Conservation (phyloP, 345 rosid genomes). For the Clarkia xantiana region DNA sequence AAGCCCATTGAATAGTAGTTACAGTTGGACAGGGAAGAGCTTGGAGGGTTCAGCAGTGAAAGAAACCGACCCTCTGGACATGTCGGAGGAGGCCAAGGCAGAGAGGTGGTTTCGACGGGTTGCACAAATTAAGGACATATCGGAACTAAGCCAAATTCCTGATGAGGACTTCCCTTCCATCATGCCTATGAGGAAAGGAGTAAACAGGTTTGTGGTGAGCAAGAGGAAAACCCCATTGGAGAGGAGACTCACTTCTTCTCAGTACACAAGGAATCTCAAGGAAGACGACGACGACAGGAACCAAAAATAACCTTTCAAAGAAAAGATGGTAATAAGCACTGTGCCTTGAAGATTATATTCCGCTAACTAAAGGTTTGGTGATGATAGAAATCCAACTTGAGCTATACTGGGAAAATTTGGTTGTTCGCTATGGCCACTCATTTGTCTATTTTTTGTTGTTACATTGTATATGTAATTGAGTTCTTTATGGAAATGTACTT, state of each 20-base stretch:
- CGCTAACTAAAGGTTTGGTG: not conserved
- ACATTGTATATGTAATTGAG: too few relatives aligned
- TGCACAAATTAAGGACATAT: slow-evolving; percentile 87
- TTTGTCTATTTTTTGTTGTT: too few relatives aligned
- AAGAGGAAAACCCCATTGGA: slow-evolving; percentile 85
- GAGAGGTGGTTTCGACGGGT: slow-evolving; percentile 92
- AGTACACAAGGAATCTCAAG: slow-evolving; percentile 47
- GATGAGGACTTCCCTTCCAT: slow-evolving; percentile 97
- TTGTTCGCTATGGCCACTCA: too few relatives aligned
- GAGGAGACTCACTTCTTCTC: slow-evolving; percentile 80
- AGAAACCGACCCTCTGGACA: slow-evolving; percentile 76
- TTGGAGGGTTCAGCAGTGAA: slow-evolving; percentile 85
- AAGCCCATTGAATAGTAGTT: slow-evolving; percentile 7
- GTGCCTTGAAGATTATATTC: not conserved
- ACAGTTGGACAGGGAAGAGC: slow-evolving; percentile 51
- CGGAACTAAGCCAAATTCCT: slow-evolving; percentile 93
- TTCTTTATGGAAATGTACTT: too few relatives aligned
- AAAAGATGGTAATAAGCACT: not conserved
- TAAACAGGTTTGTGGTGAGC: slow-evolving; percentile 91
- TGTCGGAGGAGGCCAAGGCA: slow-evolving; percentile 98
- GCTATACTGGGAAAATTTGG: too few relatives aligned
- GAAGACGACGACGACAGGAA: slow-evolving; percentile 18
- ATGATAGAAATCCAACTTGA: too few relatives aligned
- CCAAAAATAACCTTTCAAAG: slow-evolving; percentile 6
- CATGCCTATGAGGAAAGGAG: slow-evolving; percentile 99